Base-by-base conservation (phyloP, 352 stramenopile genomes). In the Globisporangium cylindrosporum region DNA sequence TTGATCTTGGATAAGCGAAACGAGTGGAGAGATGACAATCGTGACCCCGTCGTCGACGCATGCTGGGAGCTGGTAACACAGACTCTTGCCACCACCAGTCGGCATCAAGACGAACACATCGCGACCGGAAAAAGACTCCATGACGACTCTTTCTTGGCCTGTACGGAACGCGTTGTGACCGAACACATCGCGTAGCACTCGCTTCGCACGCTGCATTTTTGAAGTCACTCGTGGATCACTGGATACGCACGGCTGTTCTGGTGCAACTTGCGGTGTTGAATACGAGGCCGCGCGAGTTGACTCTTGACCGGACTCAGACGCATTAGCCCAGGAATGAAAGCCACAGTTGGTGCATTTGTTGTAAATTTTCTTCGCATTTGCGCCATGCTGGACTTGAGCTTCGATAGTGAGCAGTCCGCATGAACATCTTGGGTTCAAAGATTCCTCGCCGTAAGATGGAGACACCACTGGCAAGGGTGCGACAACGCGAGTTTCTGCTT, bases 51-150 rank as follows among this genome's bases (percentile, higher is more conserved):
- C 82, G 79, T 94, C 78, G 62, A 94, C 72, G 60, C 88, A 96
- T 24, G 88, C 93, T 49, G 93, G 93, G 14, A 98, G 78, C 67
- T 99, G 98, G 73, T 99, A 99, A 73, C 97, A 99, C 2, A 99
- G 76, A 60, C 87, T 98, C 76, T 99, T 99, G 20, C 98, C 98
- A 55, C 98, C 98, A 46, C 98, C 98, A 15, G 98, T 99, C 10
- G 97, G 98, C 97, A 99, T 99, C 10, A 99, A 79, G 12, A 99
- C 96, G 72, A 99, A 99, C 22, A 99, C 94, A 77, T 99, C 98
- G 22, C 84, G 78, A 10, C 92, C 82, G 57, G 79, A 73, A 70
- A 99, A 93, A 27, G 95, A 86, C 60, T 95, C 86, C 79, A 97
- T 82, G 57, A 99, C 93, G 56, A 99, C 91, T 36, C 97, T 82